Conservation (phyloP, 2,329 filamentous ascomycete genomes). For the Aspergillus oerlinghausenensis region DNA sequence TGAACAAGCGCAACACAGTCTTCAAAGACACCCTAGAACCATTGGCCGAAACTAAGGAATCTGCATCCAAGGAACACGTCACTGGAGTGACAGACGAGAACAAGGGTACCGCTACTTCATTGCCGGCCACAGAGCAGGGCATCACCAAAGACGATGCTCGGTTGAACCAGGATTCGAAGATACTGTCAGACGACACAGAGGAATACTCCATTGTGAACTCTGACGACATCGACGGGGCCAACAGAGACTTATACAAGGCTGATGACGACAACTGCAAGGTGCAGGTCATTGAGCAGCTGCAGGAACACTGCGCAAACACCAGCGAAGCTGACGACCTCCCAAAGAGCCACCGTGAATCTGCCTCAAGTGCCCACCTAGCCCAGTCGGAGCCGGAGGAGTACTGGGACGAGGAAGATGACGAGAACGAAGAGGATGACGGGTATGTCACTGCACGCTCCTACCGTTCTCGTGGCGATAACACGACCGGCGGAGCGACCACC, state of each 20-base stretch:
- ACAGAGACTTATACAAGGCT: slow-evolving; percentile 20
- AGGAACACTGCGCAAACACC: slow-evolving; percentile 1
- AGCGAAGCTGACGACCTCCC: slow-evolving; percentile 3
- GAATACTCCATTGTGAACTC: slow-evolving; percentile 18
- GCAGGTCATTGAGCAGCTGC: slow-evolving; percentile 13
- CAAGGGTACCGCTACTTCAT: slow-evolving; percentile 10
- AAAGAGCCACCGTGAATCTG: slow-evolving; percentile 17
- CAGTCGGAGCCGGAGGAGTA: slow-evolving; percentile 62
- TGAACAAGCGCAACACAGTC: slow-evolving; percentile 51
- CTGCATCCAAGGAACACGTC: slow-evolving; percentile 28
- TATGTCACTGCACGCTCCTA: slow-evolving; percentile 74
- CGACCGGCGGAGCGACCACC: slow-evolving; percentile 59
- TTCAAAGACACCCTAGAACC: slow-evolving; percentile 49
- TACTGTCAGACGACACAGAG: slow-evolving; percentile 12
- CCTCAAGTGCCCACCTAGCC: slow-evolving; percentile 11
- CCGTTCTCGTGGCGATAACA: slow-evolving; percentile 69
- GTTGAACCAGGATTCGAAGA: slow-evolving; percentile 9
- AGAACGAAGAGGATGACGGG: slow-evolving; percentile 66
- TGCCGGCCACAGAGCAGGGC: slow-evolving; percentile 8
- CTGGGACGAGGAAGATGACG: slow-evolving; percentile 73
- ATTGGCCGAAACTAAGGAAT: slow-evolving; percentile 27
- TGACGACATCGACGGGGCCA: slow-evolving; percentile 25
- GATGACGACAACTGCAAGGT: slow-evolving; percentile 25
- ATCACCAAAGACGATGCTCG: slow-evolving; percentile 7
- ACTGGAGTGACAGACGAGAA: slow-evolving; percentile 18